These are phyloP conservation scores for Gaeumannomyces sp. DNA, from an alignment of 2,329 filamentous ascomycete species.

Conservation along the genomic window DNA sequence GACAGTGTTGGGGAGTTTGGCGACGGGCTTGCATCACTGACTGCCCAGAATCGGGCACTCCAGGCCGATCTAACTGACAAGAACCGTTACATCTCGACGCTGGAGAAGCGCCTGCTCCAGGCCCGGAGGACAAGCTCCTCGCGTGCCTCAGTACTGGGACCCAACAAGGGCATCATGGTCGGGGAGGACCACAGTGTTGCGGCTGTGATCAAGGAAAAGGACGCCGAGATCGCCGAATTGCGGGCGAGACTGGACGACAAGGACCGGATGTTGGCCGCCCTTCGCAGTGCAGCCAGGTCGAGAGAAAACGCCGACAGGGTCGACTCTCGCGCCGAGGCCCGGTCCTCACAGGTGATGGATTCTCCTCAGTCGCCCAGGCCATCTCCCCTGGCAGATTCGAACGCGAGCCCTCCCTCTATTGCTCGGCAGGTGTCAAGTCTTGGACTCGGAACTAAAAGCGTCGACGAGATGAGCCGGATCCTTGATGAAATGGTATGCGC, in stretches of 20 bases:
- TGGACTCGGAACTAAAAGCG: constrained; percentile 57
- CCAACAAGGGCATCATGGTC: constrained; percentile 57
- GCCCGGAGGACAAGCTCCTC: constrained; percentile 86
- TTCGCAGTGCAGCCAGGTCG: constrained; percentile 79
- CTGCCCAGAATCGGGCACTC: constrained; percentile 83
- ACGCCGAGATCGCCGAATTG: constrained; percentile 88
- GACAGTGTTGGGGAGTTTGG: constrained; percentile 75
- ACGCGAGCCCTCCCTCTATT: constrained; percentile 20
- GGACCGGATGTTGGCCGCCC: constrained; percentile 82
- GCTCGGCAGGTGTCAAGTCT: constrained; percentile 23
- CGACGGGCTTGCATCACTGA: constrained; percentile 75
- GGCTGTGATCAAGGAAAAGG: constrained; percentile 74
- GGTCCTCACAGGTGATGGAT: constrained; percentile 27
- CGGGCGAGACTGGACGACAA: constrained; percentile 87
- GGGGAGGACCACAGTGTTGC: constrained; percentile 73
- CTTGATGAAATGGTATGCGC: constrained; percentile 72
- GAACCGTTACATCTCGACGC: constrained; percentile 88
- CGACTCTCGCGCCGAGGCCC: constrained; percentile 26
- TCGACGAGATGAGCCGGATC: constrained; percentile 89
- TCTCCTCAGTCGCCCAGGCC: constrained; percentile 12
- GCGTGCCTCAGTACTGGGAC: constrained; percentile 65
- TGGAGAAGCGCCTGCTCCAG: constrained; percentile 88
- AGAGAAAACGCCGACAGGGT: constrained; percentile 68
- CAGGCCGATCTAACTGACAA: constrained; percentile 96
- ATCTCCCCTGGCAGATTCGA: constrained; percentile 21